Evolutionary conservation across 225 moss, liverwort and hornwort genomes (phyloP).

Genomic region (Physcomitrium patens): DNA sequence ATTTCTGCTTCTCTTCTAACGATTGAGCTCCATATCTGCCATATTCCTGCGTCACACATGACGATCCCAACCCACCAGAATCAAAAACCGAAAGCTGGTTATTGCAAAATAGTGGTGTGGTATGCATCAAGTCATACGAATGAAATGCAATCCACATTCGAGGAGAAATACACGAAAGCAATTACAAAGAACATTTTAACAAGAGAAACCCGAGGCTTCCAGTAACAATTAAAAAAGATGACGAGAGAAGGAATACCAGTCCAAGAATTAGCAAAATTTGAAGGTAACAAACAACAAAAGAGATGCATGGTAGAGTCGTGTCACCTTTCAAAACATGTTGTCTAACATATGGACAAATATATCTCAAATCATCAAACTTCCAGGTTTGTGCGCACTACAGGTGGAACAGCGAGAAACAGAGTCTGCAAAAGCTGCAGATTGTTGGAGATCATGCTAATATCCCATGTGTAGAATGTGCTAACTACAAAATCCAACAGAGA

Average conservation of each 20-base stretch:
- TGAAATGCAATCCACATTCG: no score
- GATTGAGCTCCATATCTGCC: no score
- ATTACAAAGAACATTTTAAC: constrained; percentile 3
- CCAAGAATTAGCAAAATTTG: neutral
- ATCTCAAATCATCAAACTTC: neutral
- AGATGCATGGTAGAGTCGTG: neutral
- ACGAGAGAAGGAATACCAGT: constrained; percentile 1
- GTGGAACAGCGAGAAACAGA: neutral
- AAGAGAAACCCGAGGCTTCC: no score
- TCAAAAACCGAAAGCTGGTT: no score
- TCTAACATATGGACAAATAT: neutral
- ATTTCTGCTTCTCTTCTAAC: no score
- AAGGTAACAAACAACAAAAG: constrained; percentile 1
- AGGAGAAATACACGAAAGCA: neutral
- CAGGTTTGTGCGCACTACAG: neutral
- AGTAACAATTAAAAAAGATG: neutral
- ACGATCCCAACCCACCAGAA: no score
- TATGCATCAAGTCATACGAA: no score
- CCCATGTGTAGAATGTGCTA: neutral
- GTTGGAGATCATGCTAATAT: constrained; percentile 2
- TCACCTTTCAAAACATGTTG: neutral
- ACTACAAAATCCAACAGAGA: constrained; percentile 6
- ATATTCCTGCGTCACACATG: no score
- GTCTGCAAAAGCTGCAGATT: constrained; percentile 1
- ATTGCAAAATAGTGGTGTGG: no score